phyloP scores from a whole-genome alignment of 805 yeast genomes.

The Myxozyma nipponensis region DNA sequence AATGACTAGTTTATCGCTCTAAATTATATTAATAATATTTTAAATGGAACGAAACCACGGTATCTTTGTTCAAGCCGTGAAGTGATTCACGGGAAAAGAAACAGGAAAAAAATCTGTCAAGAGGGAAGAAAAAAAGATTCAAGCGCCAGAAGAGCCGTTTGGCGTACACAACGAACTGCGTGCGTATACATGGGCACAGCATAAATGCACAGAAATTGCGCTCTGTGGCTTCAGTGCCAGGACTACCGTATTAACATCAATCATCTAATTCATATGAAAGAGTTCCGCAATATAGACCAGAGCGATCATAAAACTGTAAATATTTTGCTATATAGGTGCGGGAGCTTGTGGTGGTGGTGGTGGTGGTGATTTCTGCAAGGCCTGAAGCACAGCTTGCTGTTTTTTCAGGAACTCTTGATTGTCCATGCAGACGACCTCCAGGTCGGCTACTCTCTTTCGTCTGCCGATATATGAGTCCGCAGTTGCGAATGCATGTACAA shows the following conservation, averaged over 20 bases:
- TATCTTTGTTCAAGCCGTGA: conserved; percentile 15
- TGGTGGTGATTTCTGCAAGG: neutral
- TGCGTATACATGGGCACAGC: neutral
- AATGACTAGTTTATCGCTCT: conserved; percentile 20
- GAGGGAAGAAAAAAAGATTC: conserved; percentile 2
- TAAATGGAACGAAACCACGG: conserved; percentile 14
- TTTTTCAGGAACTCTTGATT: conserved; percentile 19
- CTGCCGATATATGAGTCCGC: neutral
- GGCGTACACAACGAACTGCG: neutral
- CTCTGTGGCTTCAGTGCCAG: too few relatives aligned
- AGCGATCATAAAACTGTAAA: too few relatives aligned
- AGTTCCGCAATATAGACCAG: too few relatives aligned
- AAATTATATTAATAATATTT: conserved; percentile 5
- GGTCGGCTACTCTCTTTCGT: neutral
- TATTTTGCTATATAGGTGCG: too few relatives aligned
- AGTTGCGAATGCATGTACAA: conserved; percentile 22
- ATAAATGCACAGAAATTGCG: neutral
- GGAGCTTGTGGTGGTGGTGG: too few relatives aligned
- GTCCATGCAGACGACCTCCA: conserved; percentile 9
- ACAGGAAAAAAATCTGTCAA: conserved; percentile 19
- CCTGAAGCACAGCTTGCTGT: conserved; percentile 12
- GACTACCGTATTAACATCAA: too few relatives aligned
- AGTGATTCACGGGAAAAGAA: conserved; percentile 17
- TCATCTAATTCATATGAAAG: too few relatives aligned
- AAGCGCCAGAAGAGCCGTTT: neutral